A percentile compares a stretch with the other conserved stretches of the same genome.
These are phyloP conservation scores for Aspergillus baeticus DNA, from an alignment of 495 filamentous ascomycete species.

Conservation along the genomic window DNA sequence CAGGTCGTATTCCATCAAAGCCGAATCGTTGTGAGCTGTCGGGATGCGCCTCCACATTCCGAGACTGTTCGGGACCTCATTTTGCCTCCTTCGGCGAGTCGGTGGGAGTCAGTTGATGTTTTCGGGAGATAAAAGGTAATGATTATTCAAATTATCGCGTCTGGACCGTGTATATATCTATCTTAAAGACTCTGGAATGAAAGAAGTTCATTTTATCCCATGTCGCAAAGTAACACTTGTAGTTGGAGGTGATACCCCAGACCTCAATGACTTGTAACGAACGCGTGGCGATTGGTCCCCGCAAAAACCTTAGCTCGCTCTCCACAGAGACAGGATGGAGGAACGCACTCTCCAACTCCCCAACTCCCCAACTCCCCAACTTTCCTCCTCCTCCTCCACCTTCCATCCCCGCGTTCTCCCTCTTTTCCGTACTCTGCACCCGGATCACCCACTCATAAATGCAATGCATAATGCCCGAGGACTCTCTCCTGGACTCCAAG, in stretches of 20 bases:
- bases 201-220: too few relatives aligned
- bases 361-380: not conserved
- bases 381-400: not conserved
- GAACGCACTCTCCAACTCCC: not conserved
- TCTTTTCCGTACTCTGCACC: not conserved
- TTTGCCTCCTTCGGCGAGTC: too few relatives aligned
- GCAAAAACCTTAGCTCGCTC: not conserved
- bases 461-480: constrained; percentile 18
- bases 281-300: not conserved
- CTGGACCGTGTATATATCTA: too few relatives aligned
- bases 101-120: not conserved
- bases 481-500: constrained; percentile 4
- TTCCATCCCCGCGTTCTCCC: not conserved
- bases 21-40: not conserved
- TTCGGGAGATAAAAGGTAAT: not conserved
- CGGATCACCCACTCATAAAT: constrained; percentile 10
- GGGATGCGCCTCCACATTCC: constrained; percentile 5
- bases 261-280: not conserved
- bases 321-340: not conserved
- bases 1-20: not conserved
- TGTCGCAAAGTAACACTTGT: too few relatives aligned
- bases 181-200: too few relatives aligned
- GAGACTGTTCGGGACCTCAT: not conserved
- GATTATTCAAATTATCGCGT: not conserved
- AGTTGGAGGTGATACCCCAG: not conserved